Base-by-base conservation (phyloP, 2,329 filamentous ascomycete species). In the Fusarium agapanthi region DNA sequence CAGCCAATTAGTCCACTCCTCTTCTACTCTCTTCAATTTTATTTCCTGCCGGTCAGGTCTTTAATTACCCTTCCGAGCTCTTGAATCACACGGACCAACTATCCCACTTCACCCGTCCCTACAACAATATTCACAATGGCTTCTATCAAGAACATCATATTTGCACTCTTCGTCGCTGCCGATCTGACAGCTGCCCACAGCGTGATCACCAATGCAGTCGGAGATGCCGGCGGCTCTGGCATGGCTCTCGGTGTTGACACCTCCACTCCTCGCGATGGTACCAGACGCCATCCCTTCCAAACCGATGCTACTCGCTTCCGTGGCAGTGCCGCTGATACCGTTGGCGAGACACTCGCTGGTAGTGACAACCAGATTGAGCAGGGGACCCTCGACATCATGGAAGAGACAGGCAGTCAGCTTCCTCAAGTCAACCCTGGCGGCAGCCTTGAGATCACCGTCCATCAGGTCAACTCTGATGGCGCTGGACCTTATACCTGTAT, bases 401-500 rank as follows among this genome's bases (percentile, higher is more conserved):
- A 84, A 66, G 84, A 86, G 79, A 90, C 86, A 10, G 89, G 89
- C 61, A 82, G 80, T 64, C 76, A 81, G 65, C 86, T 92, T 34
- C 89, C 90, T 13, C 89, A 92, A 81, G 82, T 92, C 75, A 84
- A 83, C 12, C 75, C 83, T 2, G 90, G 90, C 55, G 90, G 90
- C 61, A 75, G 84, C 61, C 75, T 92, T 69, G 82, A 82, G 74
- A 91, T 91, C 87, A 91, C 88, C 9, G 81, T 91, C 16, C 74
- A 76, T 18, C 74, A 76, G 32, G 74, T 76, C 53, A 76, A 76
- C 45, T 70, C 69, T 22, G 74, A 76, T 6, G 74, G 74, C 2
- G 74, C 74, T 3, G 74, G 90, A 14, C 89, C 90, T 6, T 92
- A 90, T 80, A 87, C 83, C 14, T 91, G 89, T 83, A 89, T 89